Conservation (phyloP, 2,329 filamentous ascomycete genomes). For the Chaetomium globosum region DNA sequence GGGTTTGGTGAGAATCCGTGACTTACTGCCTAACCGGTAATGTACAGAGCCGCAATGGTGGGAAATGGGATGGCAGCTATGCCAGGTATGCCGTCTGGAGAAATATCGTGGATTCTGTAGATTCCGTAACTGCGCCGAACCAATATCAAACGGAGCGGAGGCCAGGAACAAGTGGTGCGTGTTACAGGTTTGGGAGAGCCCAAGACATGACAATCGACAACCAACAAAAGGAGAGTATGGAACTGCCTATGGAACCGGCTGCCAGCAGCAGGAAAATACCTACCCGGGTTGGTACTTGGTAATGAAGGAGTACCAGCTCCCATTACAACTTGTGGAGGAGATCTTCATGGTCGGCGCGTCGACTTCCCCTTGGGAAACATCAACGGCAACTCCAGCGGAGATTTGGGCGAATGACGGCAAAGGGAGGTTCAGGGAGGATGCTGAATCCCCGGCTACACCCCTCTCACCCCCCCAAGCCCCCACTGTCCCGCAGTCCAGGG, state of each 20-base stretch:
- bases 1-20: neutral
- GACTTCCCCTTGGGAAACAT: neutral
- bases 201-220: neutral
- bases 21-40: neutral
- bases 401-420: neutral
- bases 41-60: neutral
- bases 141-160: neutral
- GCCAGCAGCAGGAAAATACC: neutral
- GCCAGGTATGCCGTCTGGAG: neutral
- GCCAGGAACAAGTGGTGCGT: neutral
- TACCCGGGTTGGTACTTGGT: neutral
- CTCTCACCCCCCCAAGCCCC: neutral
- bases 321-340: conserved; percentile 4
- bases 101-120: neutral
- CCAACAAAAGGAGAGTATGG: neutral
- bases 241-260: neutral
- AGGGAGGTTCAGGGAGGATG: neutral
- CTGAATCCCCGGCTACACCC: neutral
- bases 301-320: conserved; percentile 1
- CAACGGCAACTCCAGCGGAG: conserved; percentile 4
- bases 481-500: neutral
- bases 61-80: neutral
- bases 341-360: conserved; percentile 3
- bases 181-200: too few relatives aligned
- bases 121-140: neutral